Percentiles rank a stretch among this genome's conserved stretches.
Evolutionary conservation across 768 basidiomycete genomes (phyloP).

Genomic region (Boletus rubropictus): DNA sequence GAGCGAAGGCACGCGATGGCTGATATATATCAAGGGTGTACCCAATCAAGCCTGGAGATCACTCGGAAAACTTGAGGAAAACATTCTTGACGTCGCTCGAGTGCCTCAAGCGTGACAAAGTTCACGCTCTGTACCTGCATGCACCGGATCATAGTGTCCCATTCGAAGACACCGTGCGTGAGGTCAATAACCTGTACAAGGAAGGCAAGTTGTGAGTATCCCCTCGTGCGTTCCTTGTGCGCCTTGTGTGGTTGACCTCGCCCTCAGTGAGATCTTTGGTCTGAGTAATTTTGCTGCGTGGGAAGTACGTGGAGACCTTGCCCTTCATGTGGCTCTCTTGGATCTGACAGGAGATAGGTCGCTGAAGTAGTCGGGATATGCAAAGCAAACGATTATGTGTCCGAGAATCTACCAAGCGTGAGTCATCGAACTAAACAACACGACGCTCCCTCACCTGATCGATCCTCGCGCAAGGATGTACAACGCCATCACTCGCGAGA

Average conservation of each 20-base stretch:
- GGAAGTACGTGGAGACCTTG: conserved; percentile 35
- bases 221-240: neutral
- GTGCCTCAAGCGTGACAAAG: conserved; percentile 40
- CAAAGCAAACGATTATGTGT: conserved; percentile 46
- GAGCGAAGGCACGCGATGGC: neutral
- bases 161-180: conserved; percentile 50
- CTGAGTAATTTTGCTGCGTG: conserved; percentile 56
- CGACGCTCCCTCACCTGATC: neutral
- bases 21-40: conserved; percentile 31
- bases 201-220: conserved; percentile 49
- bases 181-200: conserved; percentile 49
- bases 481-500: conserved; percentile 44
- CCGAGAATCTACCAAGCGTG: conserved; percentile 55
- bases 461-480: conserved; percentile 32
- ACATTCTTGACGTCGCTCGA: conserved; percentile 44
- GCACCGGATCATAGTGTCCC: conserved; percentile 54
- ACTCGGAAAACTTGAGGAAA: conserved; percentile 36
- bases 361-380: conserved; percentile 57
- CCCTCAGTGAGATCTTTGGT: conserved; percentile 48
- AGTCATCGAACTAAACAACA: conserved; percentile 8
- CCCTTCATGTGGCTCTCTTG: neutral
- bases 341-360: conserved; percentile 31
- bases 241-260: neutral
- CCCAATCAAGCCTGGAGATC: conserved; percentile 38
- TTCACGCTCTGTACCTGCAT: conserved; percentile 52